phyloP scores from a whole-genome alignment of 768 basidiomycete species.

The Termitomyces sp. region DNA sequence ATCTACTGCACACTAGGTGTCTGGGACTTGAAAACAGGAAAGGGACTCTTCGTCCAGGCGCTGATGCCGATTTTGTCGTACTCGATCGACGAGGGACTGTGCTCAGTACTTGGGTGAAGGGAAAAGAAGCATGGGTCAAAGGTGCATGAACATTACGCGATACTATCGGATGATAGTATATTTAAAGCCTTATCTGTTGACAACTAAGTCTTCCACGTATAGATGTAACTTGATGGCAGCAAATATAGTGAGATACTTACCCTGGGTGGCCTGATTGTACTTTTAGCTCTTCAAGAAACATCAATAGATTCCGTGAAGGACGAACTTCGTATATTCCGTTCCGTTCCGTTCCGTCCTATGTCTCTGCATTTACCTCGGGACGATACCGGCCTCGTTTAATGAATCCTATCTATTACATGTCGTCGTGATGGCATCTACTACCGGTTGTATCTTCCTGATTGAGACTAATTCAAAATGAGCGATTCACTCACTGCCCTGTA shows the following conservation, averaged over 20 bases:
- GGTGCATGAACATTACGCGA: conserved; percentile 2
- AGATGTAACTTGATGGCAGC: background rate
- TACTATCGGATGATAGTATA: background rate
- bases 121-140: conserved; percentile 63
- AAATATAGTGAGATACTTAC: too few species aligned
- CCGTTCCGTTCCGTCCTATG: background rate
- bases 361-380: background rate
- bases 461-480: background rate
- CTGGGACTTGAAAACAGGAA: conserved; percentile 76
- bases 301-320: background rate
- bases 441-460: background rate
- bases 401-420: background rate
- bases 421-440: background rate
- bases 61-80: conserved; percentile 81
- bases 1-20: conserved; percentile 37
- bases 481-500: background rate
- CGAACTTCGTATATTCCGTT: too few species aligned
- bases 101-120: conserved; percentile 71
- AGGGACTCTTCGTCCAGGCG: conserved; percentile 77
- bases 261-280: background rate
- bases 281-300: background rate
- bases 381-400: background rate
- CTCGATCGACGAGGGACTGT: conserved; percentile 65
- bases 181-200: background rate
- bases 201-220: background rate